Evolutionary conservation across 805 yeast genomes (phyloP).

Genomic region (Osmozyma mogii): DNA sequence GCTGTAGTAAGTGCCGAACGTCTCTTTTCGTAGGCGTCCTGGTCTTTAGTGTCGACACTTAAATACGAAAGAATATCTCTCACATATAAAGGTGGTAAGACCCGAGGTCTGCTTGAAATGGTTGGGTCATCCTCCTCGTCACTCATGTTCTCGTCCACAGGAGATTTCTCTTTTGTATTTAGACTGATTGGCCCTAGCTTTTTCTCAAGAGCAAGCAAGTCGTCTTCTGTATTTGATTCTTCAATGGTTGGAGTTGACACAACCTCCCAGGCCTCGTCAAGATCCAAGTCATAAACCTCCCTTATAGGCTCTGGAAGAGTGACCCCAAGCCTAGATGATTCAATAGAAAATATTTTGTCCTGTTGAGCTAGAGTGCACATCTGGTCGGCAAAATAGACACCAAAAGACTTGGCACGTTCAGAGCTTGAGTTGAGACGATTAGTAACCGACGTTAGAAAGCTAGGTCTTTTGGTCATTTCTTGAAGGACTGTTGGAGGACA

Average conservation of each 20-base stretch:
- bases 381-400: slow-evolving; percentile 50
- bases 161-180: slow-evolving; percentile 13
- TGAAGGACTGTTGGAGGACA: slow-evolving; percentile 13
- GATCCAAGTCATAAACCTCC: slow-evolving; percentile 1
- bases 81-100: slow-evolving; percentile 55
- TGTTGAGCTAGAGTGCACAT: slow-evolving; percentile 27
- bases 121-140: slow-evolving; percentile 52
- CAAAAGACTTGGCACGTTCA: slow-evolving; percentile 39
- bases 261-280: slow-evolving; percentile 15
- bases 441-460: slow-evolving; percentile 46
- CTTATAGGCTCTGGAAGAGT: slow-evolving; percentile 1
- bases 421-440: slow-evolving; percentile 45
- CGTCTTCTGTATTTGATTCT: slow-evolving; percentile 9
- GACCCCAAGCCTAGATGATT: slow-evolving; percentile 6
- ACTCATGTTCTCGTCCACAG: slow-evolving; percentile 5
- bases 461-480: slow-evolving; percentile 24
- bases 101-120: slow-evolving; percentile 20
- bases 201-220: slow-evolving; percentile 1
- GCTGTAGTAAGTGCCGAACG: slow-evolving; percentile 43
- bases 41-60: slow-evolving; percentile 35
- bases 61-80: slow-evolving; percentile 62
- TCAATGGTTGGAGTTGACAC: slow-evolving; percentile 2
- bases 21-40: slow-evolving; percentile 42
- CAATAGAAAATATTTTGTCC: slow-evolving; percentile 25
- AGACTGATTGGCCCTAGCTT: background rate